Evolutionary conservation across 192 early-diverging fungal genomes (phyloP).

Genomic region (Rhizophagus clarus): DNA sequence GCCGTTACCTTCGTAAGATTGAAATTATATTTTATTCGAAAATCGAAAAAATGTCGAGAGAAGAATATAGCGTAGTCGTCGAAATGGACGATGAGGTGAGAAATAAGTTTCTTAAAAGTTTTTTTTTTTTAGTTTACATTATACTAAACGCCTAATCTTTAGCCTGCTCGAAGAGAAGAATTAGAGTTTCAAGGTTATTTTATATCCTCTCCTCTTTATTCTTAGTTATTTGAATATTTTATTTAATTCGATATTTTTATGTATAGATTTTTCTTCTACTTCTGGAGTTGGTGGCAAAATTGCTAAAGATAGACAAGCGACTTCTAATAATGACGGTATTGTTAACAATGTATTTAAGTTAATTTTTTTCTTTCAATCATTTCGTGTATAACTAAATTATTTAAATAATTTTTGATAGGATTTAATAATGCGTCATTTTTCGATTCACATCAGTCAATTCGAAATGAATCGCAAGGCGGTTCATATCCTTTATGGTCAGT

Average conservation of each 20-base stretch:
- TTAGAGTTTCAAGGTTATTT: constrained; percentile 55
- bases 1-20: too few relatives aligned
- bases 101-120: background rate
- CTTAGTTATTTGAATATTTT: too few relatives aligned
- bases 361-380: background rate
- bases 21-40: too few relatives aligned
- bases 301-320: constrained; percentile 17
- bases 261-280: constrained; percentile 30
- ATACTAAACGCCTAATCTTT: background rate
- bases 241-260: background rate
- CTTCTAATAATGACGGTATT: constrained; percentile 15
- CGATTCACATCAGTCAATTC: constrained; percentile 35
- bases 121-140: too few relatives aligned
- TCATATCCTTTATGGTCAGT: constrained; percentile 78
- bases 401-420: constrained; percentile 3
- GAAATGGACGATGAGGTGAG: constrained; percentile 48
- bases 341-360: background rate
- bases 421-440: constrained; percentile 34
- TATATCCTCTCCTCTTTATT: too few relatives aligned
- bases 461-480: constrained; percentile 27
- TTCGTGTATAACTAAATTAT: background rate
- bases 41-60: constrained; percentile 37
- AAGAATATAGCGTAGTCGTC: constrained; percentile 50
- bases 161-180: constrained; percentile 22
- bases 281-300: constrained; percentile 34